Conservation (phyloP, 2,329 filamentous ascomycete genomes). For the Hypoxylon sp. region DNA sequence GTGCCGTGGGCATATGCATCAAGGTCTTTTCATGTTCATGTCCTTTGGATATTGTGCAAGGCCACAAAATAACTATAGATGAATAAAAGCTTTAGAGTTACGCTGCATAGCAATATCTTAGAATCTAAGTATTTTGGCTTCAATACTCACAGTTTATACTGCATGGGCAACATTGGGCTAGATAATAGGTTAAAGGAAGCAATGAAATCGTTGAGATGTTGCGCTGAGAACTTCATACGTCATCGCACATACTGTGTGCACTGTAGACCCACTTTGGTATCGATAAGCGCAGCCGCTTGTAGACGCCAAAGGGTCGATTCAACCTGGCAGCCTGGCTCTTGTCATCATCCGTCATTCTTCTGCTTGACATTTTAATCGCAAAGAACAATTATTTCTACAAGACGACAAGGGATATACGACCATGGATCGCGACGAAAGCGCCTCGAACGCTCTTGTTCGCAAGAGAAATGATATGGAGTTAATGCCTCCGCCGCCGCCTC, state of each 20-base stretch:
- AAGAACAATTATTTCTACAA: neutral
- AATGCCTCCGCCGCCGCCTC: slow-evolving; percentile 88
- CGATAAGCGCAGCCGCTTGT: slow-evolving; percentile 23
- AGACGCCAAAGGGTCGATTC: neutral
- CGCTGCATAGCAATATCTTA: too few species aligned
- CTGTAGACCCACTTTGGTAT: slow-evolving; percentile 8
- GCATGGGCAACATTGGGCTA: too few species aligned
- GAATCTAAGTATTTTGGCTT: too few species aligned
- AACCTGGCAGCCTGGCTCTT: neutral
- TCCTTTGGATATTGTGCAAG: too few species aligned
- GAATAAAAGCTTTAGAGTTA: too few species aligned
- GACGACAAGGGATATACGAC: neutral
- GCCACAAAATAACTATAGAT: too few species aligned
- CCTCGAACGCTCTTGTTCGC: slow-evolving; percentile 73
- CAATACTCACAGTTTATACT: too few species aligned
- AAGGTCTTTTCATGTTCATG: too few species aligned
- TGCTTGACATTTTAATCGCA: neutral
- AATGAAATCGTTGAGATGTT: too few species aligned
- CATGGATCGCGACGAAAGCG: slow-evolving; percentile 57
- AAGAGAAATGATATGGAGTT: slow-evolving; percentile 77
- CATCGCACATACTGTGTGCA: neutral
- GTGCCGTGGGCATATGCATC: too few species aligned
- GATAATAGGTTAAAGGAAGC: too few species aligned
- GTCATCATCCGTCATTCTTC: slow-evolving; percentile 9
- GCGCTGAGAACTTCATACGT: neutral